Evolutionary conservation across 1,284 basidiomycete genomes (phyloP).

Genomic region (Moesziomyces sp.): DNA sequence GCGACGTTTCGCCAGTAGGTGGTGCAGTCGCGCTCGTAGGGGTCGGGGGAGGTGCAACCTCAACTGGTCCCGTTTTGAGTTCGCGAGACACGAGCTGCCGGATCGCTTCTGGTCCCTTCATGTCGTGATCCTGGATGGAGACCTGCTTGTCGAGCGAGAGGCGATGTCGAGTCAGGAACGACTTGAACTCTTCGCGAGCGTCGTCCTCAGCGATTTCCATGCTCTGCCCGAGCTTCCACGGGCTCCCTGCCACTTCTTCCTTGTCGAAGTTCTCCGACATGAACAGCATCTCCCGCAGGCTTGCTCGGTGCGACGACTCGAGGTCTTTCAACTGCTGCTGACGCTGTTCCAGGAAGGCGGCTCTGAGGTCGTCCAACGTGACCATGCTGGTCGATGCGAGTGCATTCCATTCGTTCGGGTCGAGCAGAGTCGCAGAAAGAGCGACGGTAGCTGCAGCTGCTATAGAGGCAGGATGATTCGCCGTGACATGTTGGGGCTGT

Average conservation of each 20-base stretch:
- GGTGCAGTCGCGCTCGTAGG: constrained; percentile 34
- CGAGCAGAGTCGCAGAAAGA: constrained; percentile 38
- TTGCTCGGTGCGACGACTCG: constrained; percentile 24
- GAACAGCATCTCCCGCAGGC: constrained; percentile 42
- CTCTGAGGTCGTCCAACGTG: constrained; percentile 39
- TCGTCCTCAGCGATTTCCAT: constrained; percentile 35
- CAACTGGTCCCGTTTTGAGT: constrained; percentile 29
- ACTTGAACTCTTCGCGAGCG: constrained; percentile 20
- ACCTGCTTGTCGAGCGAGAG: constrained; percentile 24
- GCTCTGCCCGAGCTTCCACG: constrained; percentile 39
- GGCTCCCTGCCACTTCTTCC: constrained; percentile 31
- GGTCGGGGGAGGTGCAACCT: constrained; percentile 43
- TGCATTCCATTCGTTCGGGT: constrained; percentile 49
- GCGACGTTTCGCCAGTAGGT: constrained; percentile 29
- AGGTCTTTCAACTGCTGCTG: constrained; percentile 39
- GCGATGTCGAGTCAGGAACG: constrained; percentile 23
- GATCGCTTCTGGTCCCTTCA: constrained; percentile 32
- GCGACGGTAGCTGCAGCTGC: constrained; percentile 46
- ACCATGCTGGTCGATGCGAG: constrained; percentile 52
- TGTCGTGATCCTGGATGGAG: constrained; percentile 26
- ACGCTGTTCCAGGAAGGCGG: constrained; percentile 38
- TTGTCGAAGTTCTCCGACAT: constrained; percentile 45
- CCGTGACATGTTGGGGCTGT: constrained; percentile 37
- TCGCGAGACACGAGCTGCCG: constrained; percentile 31
- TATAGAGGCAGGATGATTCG: constrained; percentile 45